phyloP scores from a whole-genome alignment of 2,329 filamentous ascomycete species.

The Parastagonospora nodorum region DNA sequence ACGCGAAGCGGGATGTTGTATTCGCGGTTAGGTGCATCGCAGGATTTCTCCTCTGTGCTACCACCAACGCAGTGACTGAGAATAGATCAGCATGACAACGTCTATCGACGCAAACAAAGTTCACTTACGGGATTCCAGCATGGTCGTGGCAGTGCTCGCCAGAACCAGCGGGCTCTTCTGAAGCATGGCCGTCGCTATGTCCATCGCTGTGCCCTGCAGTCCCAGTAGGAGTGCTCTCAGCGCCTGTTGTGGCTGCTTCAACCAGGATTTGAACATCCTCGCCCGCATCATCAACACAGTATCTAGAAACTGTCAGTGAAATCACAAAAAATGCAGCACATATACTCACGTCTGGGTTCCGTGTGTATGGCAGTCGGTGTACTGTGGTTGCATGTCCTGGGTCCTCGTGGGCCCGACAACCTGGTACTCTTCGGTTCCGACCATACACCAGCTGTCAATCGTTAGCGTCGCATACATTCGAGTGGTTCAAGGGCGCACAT shows the following conservation, averaged over 20 bases:
- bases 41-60: constrained; percentile 50
- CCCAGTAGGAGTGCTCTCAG: no score
- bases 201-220: constrained; percentile 8
- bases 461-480: constrained; percentile 12
- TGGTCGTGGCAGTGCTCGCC: constrained; percentile 68
- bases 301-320: constrained; percentile 50
- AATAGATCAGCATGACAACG: constrained; percentile 28
- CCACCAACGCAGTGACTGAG: constrained; percentile 62
- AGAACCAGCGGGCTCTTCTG: constrained; percentile 22
- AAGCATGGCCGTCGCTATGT: constrained; percentile 20
- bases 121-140: constrained; percentile 71
- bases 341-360: constrained; percentile 59
- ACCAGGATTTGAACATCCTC: constrained; percentile 64
- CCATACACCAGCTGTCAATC: constrained; percentile 50
- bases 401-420: constrained; percentile 60
- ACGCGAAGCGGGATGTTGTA: constrained; percentile 73
- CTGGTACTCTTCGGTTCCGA: constrained; percentile 49
- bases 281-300: constrained; percentile 64
- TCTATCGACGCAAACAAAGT: background rate
- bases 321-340: background rate
- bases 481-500: constrained; percentile 13
- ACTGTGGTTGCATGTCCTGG: constrained; percentile 62
- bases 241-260: constrained; percentile 22
- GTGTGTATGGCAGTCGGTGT: constrained; percentile 69
- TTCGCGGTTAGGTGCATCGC: constrained; percentile 56